Evolutionary conservation across 768 basidiomycete genomes (phyloP).

Genomic region (Hygrophorus russula): DNA sequence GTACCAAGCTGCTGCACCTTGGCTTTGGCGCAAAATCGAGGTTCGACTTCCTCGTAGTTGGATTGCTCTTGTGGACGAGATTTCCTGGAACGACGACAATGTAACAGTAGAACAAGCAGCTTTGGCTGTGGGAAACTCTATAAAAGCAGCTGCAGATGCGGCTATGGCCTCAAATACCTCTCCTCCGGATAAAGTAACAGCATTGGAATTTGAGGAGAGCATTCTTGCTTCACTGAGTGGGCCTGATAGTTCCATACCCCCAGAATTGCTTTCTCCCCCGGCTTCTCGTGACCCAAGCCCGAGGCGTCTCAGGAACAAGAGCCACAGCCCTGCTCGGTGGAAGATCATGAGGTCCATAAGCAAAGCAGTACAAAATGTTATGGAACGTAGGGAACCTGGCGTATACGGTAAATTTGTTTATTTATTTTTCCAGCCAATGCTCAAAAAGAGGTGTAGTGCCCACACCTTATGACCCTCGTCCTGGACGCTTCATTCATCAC

Average conservation of each 20-base stretch:
- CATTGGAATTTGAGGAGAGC: constrained; percentile 45
- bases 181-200: constrained; percentile 25
- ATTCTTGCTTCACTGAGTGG: constrained; percentile 46
- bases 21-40: constrained; percentile 79
- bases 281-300: constrained; percentile 82
- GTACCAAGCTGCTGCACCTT: constrained; percentile 78
- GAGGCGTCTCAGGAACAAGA: constrained; percentile 60
- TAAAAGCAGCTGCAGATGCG: constrained; percentile 56
- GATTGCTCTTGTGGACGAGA: constrained; percentile 72
- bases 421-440: not conserved
- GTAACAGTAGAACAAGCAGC: constrained; percentile 31
- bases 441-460: constrained; percentile 38
- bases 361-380: constrained; percentile 62
- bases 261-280: constrained; percentile 67
- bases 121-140: constrained; percentile 41
- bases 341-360: constrained; percentile 70
- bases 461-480: constrained; percentile 54
- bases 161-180: constrained; percentile 37
- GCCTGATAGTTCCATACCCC: constrained; percentile 62
- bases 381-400: constrained; percentile 52
- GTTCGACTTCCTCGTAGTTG: constrained; percentile 77
- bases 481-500: constrained; percentile 74
- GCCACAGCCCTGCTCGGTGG: constrained; percentile 78
- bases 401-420: constrained; percentile 49
- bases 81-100: constrained; percentile 63